Percentiles rank a stretch among this genome's conserved stretches.
Conservation (phyloP, 306 rosid genomes). For the Lathyrus oleraceus region DNA sequence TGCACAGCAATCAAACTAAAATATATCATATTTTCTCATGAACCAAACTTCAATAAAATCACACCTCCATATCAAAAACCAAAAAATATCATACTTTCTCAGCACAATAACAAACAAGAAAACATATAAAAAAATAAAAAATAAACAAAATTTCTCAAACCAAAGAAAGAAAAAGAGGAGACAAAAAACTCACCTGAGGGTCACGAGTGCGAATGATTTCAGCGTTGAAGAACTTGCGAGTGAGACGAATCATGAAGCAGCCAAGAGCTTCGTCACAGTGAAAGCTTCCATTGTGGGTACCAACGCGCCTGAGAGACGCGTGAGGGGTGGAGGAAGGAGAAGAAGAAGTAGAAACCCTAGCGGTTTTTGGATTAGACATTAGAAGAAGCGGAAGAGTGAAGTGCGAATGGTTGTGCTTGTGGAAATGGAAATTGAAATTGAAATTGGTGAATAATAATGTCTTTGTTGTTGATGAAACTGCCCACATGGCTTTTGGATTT, state of each 20-base stretch:
- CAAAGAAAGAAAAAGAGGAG: too few species aligned
- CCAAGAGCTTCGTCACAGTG: conserved; percentile 99
- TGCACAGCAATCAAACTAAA: neutral
- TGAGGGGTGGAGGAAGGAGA: conserved; percentile 39
- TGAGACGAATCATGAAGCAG: conserved; percentile 97
- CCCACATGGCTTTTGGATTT: conserved; percentile 24
- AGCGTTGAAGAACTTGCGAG: conserved; percentile 68
- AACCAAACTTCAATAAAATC: too few species aligned
- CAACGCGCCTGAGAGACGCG: conserved; percentile 66
- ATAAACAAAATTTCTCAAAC: neutral
- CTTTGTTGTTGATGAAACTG: conserved; percentile 16
- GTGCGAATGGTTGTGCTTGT: neutral
- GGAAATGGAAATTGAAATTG: neutral
- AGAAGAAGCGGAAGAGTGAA: conserved; percentile 27
- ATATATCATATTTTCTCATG: too few species aligned
- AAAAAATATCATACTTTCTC: neutral
- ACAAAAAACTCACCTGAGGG: conserved; percentile 67
- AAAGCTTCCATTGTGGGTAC: conserved; percentile 95
- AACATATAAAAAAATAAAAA: neutral
- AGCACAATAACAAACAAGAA: neutral
- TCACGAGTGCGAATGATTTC: conserved; percentile 87
- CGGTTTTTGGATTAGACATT: conserved; percentile 23
- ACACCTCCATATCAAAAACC: neutral
- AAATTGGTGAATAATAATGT: conserved; percentile 26
- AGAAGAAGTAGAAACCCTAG: conserved; percentile 32